phyloP scores from a whole-genome alignment of 192 early-diverging fungal genomes.

The Podila horticola region DNA sequence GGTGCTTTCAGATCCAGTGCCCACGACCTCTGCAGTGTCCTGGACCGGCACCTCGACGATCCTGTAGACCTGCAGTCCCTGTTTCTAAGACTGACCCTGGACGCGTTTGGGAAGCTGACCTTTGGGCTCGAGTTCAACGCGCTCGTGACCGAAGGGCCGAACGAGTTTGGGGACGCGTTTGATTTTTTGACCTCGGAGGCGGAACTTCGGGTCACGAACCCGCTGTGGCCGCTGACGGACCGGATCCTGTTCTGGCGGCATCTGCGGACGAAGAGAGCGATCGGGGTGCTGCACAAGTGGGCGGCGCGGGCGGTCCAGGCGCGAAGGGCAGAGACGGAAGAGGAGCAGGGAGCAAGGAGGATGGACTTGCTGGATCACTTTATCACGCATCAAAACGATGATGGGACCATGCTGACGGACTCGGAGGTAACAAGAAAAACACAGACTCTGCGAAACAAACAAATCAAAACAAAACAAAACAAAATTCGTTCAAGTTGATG shows the following conservation, averaged over 20 bases:
- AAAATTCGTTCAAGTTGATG: too few species aligned
- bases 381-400: slow-evolving; percentile 17
- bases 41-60: background rate
- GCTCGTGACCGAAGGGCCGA: background rate
- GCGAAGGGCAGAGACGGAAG: background rate
- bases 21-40: background rate
- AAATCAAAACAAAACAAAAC: too few species aligned
- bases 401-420: slow-evolving; percentile 35
- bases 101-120: slow-evolving; percentile 16
- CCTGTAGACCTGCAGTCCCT: slow-evolving; percentile 43
- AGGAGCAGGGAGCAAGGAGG: background rate
- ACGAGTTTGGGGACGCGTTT: slow-evolving; percentile 57
- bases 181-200: slow-evolving; percentile 49
- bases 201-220: slow-evolving; percentile 1
- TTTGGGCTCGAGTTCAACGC: background rate
- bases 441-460: too few species aligned
- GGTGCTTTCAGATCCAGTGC: background rate
- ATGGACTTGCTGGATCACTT: slow-evolving; percentile 48
- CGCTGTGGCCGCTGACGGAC: slow-evolving; percentile 23
- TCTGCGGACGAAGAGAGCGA: background rate
- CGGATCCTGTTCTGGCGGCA: slow-evolving; percentile 1
- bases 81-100: slow-evolving; percentile 46
- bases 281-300: slow-evolving; percentile 18
- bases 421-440: slow-evolving; percentile 12
- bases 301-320: slow-evolving; percentile 10